Evolutionary conservation across 768 basidiomycete genomes (phyloP), one percentile per base, ranked within the genome.

Genomic region (Baorangia bicolor): DNA sequence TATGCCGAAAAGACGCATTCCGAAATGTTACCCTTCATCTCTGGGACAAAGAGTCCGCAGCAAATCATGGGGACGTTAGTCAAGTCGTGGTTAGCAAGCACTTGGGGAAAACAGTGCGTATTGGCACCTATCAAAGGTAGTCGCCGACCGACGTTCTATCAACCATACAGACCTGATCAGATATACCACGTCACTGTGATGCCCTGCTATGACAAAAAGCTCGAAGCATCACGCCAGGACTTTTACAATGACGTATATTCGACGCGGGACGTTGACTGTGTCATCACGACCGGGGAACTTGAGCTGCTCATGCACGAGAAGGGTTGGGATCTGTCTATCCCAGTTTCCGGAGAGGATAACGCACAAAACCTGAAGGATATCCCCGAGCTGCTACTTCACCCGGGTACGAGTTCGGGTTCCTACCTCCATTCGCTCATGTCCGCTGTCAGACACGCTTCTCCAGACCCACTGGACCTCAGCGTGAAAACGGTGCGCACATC

Each of bases 151-250:
- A 64, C 48, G 10, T 57, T 39, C 46, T 55, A 2, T 25, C 18
- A 33, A 10, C 14, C 16, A 14, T 20, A 25, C 69, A 95, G 92
- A 37, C 93, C 94, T 1, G 78, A 91, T 64, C 79, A 92, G 63
- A 83, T 99, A 42, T 99, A 98, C 68, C 97, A 99, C 66, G 94
- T 98, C 50, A 82, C 93, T 0, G 94, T 98, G 48, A 98, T 98
- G 95, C 96, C 97, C 0, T 99, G 97, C 73, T 98, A 98, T 73
- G 97, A 99, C 80, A 98, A 98, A 75, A 99, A 99, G 69, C 85
- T 99, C 16, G 97, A 99, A 73, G 97, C 97, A 0, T 98, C 95
- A 10, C 82, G 97, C 27, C 83, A 86, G 44, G 95, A 99, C 67
- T 99, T 98, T 68, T 93, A 92, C 68, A 85, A 87, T 58, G 86